These are phyloP conservation scores for Magnolia officinalis DNA, from an alignment of 164 flowering plant species.

Conservation along the genomic window DNA sequence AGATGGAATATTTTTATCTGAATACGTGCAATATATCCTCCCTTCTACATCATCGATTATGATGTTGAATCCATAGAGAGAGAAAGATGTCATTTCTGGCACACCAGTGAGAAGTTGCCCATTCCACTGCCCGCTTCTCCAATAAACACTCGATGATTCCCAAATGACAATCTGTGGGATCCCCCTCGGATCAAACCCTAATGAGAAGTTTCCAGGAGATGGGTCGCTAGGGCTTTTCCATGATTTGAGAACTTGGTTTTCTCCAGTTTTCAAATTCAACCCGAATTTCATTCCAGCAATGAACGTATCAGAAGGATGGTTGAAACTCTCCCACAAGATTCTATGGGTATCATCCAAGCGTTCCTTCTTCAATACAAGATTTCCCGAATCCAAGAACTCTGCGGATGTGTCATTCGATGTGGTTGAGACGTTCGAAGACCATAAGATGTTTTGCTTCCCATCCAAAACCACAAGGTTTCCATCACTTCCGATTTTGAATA, in stretches of 20 bases:
- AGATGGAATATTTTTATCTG: background rate
- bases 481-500: conserved; percentile 19
- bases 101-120: background rate
- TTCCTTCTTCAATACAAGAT: conserved; percentile 6
- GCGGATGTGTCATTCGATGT: conserved; percentile 4
- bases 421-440: background rate
- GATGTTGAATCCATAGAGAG: conserved; percentile 12
- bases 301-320: conserved; percentile 1
- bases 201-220: background rate
- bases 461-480: conserved; percentile 25
- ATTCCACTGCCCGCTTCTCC: conserved; percentile 9
- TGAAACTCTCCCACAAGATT: conserved; percentile 13
- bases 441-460: background rate
- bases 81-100: conserved; percentile 16
- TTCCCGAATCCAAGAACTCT: conserved; percentile 41
- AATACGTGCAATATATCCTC: conserved; percentile 17
- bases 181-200: background rate
- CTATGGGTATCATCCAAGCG: background rate
- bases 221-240: conserved; percentile 5
- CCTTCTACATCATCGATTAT: background rate
- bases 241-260: background rate
- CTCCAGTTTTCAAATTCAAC: background rate
- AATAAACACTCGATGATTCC: background rate
- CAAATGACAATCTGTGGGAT: background rate
- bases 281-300: conserved; percentile 1